Evolutionary conservation across 305 asterid species (phyloP), one percentile per base, ranked within the genome.

Genomic region (Stenogyne calaminthoides): DNA sequence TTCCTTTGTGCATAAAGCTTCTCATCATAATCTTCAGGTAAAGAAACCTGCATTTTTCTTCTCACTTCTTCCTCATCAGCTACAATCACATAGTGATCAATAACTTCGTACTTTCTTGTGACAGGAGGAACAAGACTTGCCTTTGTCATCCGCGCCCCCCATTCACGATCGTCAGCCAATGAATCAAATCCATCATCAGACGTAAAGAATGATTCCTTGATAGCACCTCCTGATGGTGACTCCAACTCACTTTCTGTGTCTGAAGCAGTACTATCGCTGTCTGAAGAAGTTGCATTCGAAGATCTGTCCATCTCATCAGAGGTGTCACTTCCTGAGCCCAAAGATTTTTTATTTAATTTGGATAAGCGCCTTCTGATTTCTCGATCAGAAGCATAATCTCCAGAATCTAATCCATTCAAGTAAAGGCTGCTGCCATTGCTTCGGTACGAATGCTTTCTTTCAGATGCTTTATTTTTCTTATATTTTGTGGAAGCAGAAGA

Each of bases 141-240:
- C 87, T 95, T 91, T 15, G 99, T 95, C 99, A 95, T 95, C 59
- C 99, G 97, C 69, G 98, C 98, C 71, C 99, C 99, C 98, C 98
- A 95, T 81, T 91, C 99, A 63, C 98, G 97, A n/a, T 93, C 98
- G 78, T 93, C 97, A 70, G 92, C 83, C 74, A 85, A 81, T 69
- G 96, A 81, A 86, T 95, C 99, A 67, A 85, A 81, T 72, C 91
- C 97, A 77, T 89, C 95, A 76, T 93, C 98, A 44, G 83, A 78
- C 51, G 86, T 73, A 59, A 86, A 81, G 84, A 77, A 87, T 42
- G 85, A 2, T 25, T 80, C 96, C 55, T 83, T 86, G 3, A 65
- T 70, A 67, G 88, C 83, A 80, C 77, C 81, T 79, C 74, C 96
- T 19, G 96, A 81, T 58, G 80, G 87, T 37, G 81, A 77, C 69